Percentiles rank a stretch among this genome's conserved stretches.
Evolutionary conservation across 1,139 yeast genomes (phyloP).

Genomic region (Protomyces inouyei): DNA sequence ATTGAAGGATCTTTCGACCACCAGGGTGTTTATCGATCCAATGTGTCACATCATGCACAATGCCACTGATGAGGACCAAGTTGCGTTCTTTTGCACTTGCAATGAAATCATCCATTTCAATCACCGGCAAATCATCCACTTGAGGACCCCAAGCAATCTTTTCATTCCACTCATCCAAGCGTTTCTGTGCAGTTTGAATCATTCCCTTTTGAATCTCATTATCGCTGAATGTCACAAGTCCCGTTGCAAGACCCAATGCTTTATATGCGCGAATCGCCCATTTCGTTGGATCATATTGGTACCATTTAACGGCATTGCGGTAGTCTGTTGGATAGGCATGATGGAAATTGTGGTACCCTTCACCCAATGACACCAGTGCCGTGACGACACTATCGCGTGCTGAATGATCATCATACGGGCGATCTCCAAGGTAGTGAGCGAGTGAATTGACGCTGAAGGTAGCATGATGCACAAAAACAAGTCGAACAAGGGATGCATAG

Average conservation of each 20-base stretch:
- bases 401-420: constrained; percentile 93
- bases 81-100: constrained; percentile 52
- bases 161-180: constrained; percentile 72
- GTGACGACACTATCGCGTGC: constrained; percentile 95
- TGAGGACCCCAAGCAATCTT: constrained; percentile 90
- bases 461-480: constrained; percentile 87
- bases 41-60: constrained; percentile 81
- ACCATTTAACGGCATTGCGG: constrained; percentile 97
- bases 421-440: constrained; percentile 97
- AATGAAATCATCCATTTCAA: constrained; percentile 81
- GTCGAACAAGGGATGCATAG: constrained; percentile 82
- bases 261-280: constrained; percentile 63
- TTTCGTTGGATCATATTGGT: constrained; percentile 97
- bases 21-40: constrained; percentile 96
- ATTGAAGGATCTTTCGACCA: constrained; percentile 79
- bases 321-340: constrained; percentile 98
- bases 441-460: constrained; percentile 97
- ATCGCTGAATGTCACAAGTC: constrained; percentile 87
- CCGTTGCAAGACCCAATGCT: constrained; percentile 78
- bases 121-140: constrained; percentile 76
- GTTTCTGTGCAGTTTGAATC: constrained; percentile 94
- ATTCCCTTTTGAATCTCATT: constrained; percentile 96
- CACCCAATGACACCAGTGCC: constrained; percentile 94
- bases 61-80: constrained; percentile 81
- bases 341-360: constrained; percentile 98